Evolutionary conservation across 768 basidiomycete species (phyloP).

Genomic region (Neoboletus brunneissimus): DNA sequence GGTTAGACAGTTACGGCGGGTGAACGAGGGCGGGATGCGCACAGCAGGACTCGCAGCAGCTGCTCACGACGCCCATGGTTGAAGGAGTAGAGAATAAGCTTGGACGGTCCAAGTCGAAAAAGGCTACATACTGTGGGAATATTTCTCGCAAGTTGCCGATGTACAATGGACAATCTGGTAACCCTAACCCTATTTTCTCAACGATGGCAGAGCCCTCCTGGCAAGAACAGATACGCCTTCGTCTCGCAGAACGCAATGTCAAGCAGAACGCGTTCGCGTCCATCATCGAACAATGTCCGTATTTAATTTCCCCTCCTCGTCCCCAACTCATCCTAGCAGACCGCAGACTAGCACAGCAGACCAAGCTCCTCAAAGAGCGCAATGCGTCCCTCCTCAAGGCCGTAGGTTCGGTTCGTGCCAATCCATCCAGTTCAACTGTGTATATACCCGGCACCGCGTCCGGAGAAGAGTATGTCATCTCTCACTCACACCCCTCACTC

Average conservation of each 20-base stretch:
- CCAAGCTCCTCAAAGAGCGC: conserved; percentile 86
- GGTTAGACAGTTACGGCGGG: conserved; percentile 10
- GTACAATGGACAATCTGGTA: neutral
- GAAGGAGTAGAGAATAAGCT: neutral
- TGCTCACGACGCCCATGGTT: conserved; percentile 70
- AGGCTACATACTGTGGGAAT: conserved; percentile 24
- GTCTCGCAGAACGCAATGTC: conserved; percentile 81
- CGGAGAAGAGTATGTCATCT: conserved; percentile 63
- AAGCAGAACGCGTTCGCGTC: conserved; percentile 77
- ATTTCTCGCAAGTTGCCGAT: conserved; percentile 21
- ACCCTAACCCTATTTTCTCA: conserved; percentile 27
- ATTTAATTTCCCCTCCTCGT: neutral
- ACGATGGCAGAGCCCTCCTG: conserved; percentile 80
- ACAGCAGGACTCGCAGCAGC: conserved; percentile 87
- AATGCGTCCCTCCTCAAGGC: conserved; percentile 87
- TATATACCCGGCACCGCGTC: conserved; percentile 51
- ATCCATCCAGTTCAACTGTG: conserved; percentile 61
- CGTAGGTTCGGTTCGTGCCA: conserved; percentile 66
- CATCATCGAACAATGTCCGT: conserved; percentile 90
- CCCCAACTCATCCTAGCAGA: conserved; percentile 47
- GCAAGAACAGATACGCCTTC: conserved; percentile 77
- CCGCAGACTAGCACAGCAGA: conserved; percentile 87
- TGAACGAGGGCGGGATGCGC: conserved; percentile 31
- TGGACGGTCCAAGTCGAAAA: conserved; percentile 14
- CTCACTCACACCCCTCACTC: neutral